Evolutionary conservation across 805 yeast genomes (phyloP).

Genomic region (Hanseniaspora lachancei): DNA sequence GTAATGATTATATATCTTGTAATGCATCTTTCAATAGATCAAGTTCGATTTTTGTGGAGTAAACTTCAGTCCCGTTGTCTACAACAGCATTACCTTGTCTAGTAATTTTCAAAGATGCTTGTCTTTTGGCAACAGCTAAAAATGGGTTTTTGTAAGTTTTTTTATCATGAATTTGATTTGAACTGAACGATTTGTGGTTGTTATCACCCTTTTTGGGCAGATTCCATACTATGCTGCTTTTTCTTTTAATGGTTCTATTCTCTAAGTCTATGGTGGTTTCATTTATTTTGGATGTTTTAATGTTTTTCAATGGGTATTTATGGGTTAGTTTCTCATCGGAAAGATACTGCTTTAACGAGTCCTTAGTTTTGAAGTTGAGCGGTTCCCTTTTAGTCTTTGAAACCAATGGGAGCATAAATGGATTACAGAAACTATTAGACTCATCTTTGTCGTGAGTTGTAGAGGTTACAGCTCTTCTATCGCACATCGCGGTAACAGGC

Average conservation of each 20-base stretch:
- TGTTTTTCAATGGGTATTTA: neutral
- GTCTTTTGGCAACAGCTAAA: neutral
- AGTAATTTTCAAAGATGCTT: constrained; percentile 3
- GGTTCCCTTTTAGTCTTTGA: neutral
- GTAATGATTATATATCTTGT: neutral
- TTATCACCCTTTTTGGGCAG: constrained; percentile 1
- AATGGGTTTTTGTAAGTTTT: constrained; percentile 1
- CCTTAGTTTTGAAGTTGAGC: neutral
- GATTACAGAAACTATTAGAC: neutral
- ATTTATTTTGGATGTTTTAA: constrained; percentile 7
- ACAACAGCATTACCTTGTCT: neutral
- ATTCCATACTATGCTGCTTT: constrained; percentile 11
- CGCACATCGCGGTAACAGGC: constrained; percentile 4
- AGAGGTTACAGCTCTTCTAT: constrained; percentile 7
- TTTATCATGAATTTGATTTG: neutral
- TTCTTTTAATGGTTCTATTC: constrained; percentile 8
- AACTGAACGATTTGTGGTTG: neutral
- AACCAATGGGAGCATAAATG: constrained; percentile 3
- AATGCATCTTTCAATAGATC: constrained; percentile 7
- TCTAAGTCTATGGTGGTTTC: constrained; percentile 10
- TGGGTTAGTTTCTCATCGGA: neutral
- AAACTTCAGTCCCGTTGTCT: constrained; percentile 8
- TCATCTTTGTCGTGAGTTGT: constrained; percentile 3
- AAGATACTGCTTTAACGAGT: neutral
- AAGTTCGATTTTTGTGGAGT: neutral